These are phyloP conservation scores for Thamnidium elegans DNA, from an alignment of 192 early-diverging fungal genomes.

Conservation along the genomic window DNA sequence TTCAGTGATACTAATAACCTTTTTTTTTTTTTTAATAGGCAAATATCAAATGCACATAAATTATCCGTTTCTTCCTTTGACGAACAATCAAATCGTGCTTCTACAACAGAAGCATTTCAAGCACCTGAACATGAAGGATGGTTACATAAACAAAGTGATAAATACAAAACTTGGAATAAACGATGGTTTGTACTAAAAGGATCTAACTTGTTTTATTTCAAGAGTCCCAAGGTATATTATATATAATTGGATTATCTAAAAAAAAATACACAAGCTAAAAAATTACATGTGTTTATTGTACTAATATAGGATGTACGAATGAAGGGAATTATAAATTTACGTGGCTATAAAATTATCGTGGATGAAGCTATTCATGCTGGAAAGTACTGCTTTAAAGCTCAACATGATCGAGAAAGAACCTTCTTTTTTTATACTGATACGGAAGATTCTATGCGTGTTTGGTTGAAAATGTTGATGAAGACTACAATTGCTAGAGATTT, in stretches of 20 bases:
- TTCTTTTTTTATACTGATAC: slow-evolving; percentile 61
- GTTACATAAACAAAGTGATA: slow-evolving; percentile 58
- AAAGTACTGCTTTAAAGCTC: slow-evolving; percentile 62
- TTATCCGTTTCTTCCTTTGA: slow-evolving; percentile 17
- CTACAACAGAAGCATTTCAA: slow-evolving; percentile 20
- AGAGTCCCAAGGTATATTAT: slow-evolving; percentile 42
- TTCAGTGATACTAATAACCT: not conserved
- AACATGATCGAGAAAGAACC: slow-evolving; percentile 54
- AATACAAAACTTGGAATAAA: slow-evolving; percentile 59
- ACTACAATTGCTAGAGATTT: slow-evolving; percentile 58
- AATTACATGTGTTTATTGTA: not conserved
- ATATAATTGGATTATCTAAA: not conserved
- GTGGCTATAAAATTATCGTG: slow-evolving; percentile 58
- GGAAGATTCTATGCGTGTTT: slow-evolving; percentile 45
- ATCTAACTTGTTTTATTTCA: slow-evolving; percentile 55
- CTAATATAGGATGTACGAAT: slow-evolving; percentile 36
- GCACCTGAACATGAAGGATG: slow-evolving; percentile 58
- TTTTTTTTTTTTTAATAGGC: not conserved
- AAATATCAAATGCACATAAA: slow-evolving; percentile 5
- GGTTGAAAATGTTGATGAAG: slow-evolving; percentile 64
- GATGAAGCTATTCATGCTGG: slow-evolving; percentile 58
- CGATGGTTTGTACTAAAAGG: slow-evolving; percentile 64
- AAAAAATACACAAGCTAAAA: too few relatives aligned
- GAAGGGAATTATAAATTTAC: slow-evolving; percentile 58
- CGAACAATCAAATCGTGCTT: not conserved